phyloP scores from a whole-genome alignment of 345 rosid genomes.

The Gossypium thurberi region DNA sequence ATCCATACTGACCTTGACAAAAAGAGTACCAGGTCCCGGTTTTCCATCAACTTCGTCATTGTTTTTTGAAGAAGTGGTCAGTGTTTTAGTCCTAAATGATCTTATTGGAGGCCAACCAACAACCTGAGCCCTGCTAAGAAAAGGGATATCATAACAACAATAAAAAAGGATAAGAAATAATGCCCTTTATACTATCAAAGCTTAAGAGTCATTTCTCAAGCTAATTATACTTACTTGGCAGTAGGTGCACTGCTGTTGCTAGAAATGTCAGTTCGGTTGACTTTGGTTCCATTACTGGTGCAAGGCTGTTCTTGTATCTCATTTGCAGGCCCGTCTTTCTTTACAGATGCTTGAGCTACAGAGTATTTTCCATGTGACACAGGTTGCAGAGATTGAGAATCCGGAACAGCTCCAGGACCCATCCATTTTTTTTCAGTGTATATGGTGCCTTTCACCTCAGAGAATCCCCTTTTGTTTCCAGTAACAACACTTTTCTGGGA shows the following conservation, averaged over 20 bases:
- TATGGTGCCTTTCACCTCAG: constrained; percentile 55
- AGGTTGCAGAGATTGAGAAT: constrained; percentile 33
- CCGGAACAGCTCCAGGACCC: constrained; percentile 37
- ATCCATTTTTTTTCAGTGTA: constrained; percentile 61
- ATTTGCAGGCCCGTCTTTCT: constrained; percentile 41
- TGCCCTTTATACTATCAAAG: neutral
- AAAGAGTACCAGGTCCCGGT: constrained; percentile 42
- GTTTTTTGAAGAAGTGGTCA: constrained; percentile 65
- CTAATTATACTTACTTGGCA: constrained; percentile 53
- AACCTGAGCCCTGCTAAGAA: constrained; percentile 69
- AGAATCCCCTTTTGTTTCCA: constrained; percentile 77
- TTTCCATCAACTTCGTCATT: constrained; percentile 86
- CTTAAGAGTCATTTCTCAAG: neutral
- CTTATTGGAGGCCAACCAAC: constrained; percentile 97
- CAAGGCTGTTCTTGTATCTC: constrained; percentile 31
- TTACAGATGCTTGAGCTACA: constrained; percentile 28
- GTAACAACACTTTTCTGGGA: constrained; percentile 45
- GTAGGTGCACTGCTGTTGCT: constrained; percentile 53
- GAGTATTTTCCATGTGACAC: constrained; percentile 36
- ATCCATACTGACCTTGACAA: constrained; percentile 91
- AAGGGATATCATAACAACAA: neutral
- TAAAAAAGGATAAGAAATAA: neutral
- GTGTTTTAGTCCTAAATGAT: constrained; percentile 67
- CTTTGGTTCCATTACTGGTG: constrained; percentile 20
- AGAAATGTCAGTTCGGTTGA: constrained; percentile 23